Base-by-base conservation (phyloP, 2,329 filamentous ascomycete genomes). In the Arthrinium puccinioides region DNA sequence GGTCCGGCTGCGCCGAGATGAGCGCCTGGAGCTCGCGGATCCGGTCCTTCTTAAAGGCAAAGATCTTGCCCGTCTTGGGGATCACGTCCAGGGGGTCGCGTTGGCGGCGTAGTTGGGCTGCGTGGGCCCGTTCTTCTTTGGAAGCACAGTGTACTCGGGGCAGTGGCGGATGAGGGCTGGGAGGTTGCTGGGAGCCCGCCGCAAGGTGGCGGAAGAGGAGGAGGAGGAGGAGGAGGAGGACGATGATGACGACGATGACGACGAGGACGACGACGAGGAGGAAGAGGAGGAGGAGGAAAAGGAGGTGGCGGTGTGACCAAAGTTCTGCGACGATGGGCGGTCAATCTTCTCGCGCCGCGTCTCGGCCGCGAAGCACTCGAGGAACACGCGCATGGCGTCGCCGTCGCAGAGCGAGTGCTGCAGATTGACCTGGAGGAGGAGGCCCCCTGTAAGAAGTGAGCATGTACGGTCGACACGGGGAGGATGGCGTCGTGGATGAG, bases 321-420 rank as follows among this genome's bases (percentile, higher is more conserved):
- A 53, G 10, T 41, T 41, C 40, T 56, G 55, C 28, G 54, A 51
- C 2, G 52, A 57, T 3, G 55, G 52, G 2, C 53, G 36, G 15
- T 44, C 40, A 23, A 53, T 42, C 8, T 44, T 37, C 21, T 46
- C 28, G 38, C 52, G 41, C 18, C 55, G 41, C 6, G 60, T 64
- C 42, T 57, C 53, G 3, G 52, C 53, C 4, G 62, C 57, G 30
- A 69, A 58, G 10, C 52, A 54, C 21, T 63, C 53, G 4, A 69
- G 44, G 34, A 69, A 66, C 6, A 58, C 52, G 15, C 48, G 44
- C 15, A 67, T 50, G 15, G 61, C 63, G 21, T 59, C 55, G 9
- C 64, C 66, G 35, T 69, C 66, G 13, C 59, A 61, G 18, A 67
- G 47, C 6, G 63, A 51, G 39, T 69, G 66, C 40, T 67, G 62